Conservation (phyloP, 495 filamentous ascomycete genomes). For the Hypomontagnella submonticulosa region DNA sequence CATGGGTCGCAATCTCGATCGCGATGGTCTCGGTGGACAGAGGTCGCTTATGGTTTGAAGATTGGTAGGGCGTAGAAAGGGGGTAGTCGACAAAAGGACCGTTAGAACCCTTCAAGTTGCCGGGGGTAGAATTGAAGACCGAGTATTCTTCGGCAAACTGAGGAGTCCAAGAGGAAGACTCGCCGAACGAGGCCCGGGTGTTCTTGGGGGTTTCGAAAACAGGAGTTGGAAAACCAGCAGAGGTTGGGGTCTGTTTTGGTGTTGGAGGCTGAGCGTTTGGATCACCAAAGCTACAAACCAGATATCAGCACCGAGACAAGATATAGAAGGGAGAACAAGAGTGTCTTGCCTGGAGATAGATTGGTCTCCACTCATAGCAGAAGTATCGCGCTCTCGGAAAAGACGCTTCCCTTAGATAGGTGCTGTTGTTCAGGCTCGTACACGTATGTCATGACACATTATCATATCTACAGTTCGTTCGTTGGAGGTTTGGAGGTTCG, state of each 20-base stretch:
- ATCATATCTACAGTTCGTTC: constrained; percentile 34
- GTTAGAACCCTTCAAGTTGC: constrained; percentile 58
- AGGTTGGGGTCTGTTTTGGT: constrained; percentile 78
- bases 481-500: background rate
- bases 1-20: constrained; percentile 65
- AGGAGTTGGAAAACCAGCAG: constrained; percentile 68
- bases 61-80: constrained; percentile 46
- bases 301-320: constrained; percentile 44
- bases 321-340: constrained; percentile 40
- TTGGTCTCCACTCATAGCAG: constrained; percentile 82
- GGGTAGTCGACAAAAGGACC: constrained; percentile 55
- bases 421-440: constrained; percentile 30
- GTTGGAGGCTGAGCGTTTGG: constrained; percentile 81
- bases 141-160: constrained; percentile 68
- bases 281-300: constrained; percentile 74
- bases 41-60: constrained; percentile 52
- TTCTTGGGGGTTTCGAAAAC: constrained; percentile 75
- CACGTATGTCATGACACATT: constrained; percentile 43
- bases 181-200: constrained; percentile 58
- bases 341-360: constrained; percentile 73
- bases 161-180: constrained; percentile 63
- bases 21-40: constrained; percentile 54
- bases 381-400: constrained; percentile 36
- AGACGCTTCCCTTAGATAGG: constrained; percentile 21
- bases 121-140: constrained; percentile 66